These are phyloP conservation scores for Ogataea parapolymorpha DNA, from an alignment of 805 yeast species.

Conservation along the genomic window DNA sequence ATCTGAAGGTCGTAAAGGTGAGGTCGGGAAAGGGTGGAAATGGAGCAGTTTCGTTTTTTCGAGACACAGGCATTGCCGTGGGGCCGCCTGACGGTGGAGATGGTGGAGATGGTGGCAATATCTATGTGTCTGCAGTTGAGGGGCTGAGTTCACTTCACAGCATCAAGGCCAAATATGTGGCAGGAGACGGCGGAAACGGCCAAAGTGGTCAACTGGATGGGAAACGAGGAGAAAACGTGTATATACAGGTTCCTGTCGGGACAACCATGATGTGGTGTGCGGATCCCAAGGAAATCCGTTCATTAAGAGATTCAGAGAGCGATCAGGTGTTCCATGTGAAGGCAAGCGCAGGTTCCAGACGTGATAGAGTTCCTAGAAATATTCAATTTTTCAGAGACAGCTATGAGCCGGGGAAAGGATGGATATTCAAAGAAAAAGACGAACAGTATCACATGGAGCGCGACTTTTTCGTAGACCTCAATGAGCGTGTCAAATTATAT, in stretches of 20 bases:
- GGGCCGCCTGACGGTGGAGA: conserved; percentile 99
- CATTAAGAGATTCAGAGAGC: conserved; percentile 15
- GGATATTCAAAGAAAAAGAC: conserved; percentile 81
- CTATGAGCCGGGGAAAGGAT: conserved; percentile 74
- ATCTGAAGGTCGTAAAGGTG: conserved; percentile 63
- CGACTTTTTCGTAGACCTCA: conserved; percentile 64
- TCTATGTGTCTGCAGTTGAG: conserved; percentile 77
- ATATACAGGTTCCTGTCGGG: conserved; percentile 89
- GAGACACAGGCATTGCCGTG: conserved; percentile 78
- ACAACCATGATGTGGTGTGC: conserved; percentile 85
- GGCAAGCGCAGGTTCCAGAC: conserved; percentile 21
- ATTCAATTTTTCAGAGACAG: conserved; percentile 63
- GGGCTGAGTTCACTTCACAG: conserved; percentile 71
- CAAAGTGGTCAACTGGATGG: conserved; percentile 80
- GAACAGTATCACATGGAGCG: conserved; percentile 64
- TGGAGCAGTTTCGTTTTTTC: conserved; percentile 79
- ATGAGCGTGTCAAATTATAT: conserved; percentile 58
- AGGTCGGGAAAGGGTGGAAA: conserved; percentile 84
- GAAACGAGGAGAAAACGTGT: conserved; percentile 71
- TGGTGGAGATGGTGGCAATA: conserved; percentile 90
- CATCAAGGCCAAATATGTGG: conserved; percentile 62
- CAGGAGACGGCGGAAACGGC: conserved; percentile 72
- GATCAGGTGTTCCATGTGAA: conserved; percentile 28
- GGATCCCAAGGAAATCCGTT: conserved; percentile 49
- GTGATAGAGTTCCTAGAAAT: conserved; percentile 33